phyloP scores from a whole-genome alignment of 164 flowering plant species.

The Pachysandra terminalis region DNA sequence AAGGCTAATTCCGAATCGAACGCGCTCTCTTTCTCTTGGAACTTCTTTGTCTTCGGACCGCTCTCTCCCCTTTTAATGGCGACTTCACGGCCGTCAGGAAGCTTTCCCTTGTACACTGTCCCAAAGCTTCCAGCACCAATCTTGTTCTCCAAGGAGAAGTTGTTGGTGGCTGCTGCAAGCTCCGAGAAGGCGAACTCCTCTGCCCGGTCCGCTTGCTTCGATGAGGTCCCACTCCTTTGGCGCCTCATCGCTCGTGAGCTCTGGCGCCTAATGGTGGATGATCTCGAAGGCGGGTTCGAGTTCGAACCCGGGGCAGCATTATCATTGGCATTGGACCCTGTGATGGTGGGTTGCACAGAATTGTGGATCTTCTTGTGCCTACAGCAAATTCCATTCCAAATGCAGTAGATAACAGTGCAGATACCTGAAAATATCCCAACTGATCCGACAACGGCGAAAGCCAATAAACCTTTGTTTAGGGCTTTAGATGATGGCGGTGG shows the following conservation, averaged over 20 bases:
- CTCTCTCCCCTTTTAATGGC: constrained; percentile 91
- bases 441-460: constrained; percentile 76
- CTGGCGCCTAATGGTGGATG: constrained; percentile 70
- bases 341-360: constrained; percentile 89
- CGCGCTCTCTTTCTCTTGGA: constrained; percentile 88
- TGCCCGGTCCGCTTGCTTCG: constrained; percentile 69
- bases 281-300: constrained; percentile 36
- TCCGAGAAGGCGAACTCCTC: constrained; percentile 73
- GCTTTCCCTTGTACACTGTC: constrained; percentile 68
- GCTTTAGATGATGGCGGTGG: constrained; percentile 21
- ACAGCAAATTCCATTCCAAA: constrained; percentile 73
- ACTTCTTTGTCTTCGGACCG: constrained; percentile 37
- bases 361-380: constrained; percentile 78
- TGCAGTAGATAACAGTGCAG: constrained; percentile 53
- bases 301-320: constrained; percentile 27
- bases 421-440: constrained; percentile 62
- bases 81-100: constrained; percentile 72
- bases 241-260: constrained; percentile 72
- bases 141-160: constrained; percentile 70
- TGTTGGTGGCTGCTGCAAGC: constrained; percentile 66
- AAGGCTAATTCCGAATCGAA: constrained; percentile 86
- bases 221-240: constrained; percentile 92
- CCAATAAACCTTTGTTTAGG: constrained; percentile 47
- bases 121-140: constrained; percentile 95
- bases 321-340: constrained; percentile 36